Base-by-base conservation (phyloP, 208 protist species). In the Crithidia brevicula region DNA sequence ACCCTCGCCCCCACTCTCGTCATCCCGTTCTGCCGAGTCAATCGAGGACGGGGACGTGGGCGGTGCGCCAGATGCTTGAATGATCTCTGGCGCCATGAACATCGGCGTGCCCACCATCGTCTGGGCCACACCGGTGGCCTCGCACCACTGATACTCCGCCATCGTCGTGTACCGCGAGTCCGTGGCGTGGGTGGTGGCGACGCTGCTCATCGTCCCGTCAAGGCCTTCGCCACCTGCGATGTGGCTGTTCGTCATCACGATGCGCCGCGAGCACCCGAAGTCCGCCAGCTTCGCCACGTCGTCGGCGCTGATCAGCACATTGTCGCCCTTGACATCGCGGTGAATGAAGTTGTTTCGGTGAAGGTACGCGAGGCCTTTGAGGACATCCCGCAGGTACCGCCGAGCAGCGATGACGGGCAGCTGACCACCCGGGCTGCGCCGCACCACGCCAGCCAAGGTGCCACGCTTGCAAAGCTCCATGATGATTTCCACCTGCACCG, bases 251-350 rank as follows among this genome's bases (percentile, higher is more conserved):
- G 72, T 72, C 33, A 81, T 77, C 9, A 82, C 83, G 27, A 95
- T 86, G 53, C 94, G 88, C 27, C 91, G 96, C 42, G 87, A 94
- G 56, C 89, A 95, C 20, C 93, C 94, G 84, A 98, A 98, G 76
- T 98, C 96, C 1, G 94, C 93, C 16, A 98, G 79, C 72, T 98
- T 98, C 4, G 96, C 89, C 9, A 88, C 71, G 45, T 93, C 95
- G 0, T 81, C 58, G 0, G 74, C 67, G 51, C 69, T 82, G 46
- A 97, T 87, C 31, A 97, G 74, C 22, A 97, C 88, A 57, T 97
- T 97, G 7, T 92, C 90, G 27, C 82, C 74, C 72, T 97, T 97
- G 22, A 97, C 83, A 69, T 97, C 93, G 13, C 90, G 80, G 57
- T 95, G 90, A 40, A 91, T 83, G 57, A 97, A 86, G 50, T 84